phyloP scores from a whole-genome alignment of 176 grass and related monocot genomes.

The Avena insularis region DNA sequence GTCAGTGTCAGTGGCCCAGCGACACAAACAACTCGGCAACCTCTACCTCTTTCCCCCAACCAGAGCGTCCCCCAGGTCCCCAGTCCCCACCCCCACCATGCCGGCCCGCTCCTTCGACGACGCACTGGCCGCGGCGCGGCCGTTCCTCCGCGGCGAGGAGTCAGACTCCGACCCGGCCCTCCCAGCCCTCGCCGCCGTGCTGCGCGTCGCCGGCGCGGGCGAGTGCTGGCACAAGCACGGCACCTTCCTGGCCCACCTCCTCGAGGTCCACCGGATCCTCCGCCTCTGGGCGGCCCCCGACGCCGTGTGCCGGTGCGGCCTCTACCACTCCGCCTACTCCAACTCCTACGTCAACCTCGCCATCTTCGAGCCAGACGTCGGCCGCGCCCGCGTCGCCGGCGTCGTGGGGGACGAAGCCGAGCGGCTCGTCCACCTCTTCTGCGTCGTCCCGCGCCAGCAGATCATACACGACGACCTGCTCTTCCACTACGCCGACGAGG shows the following conservation, averaged over 20 bases:
- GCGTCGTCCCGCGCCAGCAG: constrained; percentile 73
- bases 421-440: constrained; percentile 92
- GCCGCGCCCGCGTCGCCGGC: constrained; percentile 44
- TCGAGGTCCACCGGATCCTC: constrained; percentile 73
- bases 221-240: constrained; percentile 99
- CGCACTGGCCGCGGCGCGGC: constrained; percentile 58
- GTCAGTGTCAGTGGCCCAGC: no score
- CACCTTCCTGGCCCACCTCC: constrained; percentile 89
- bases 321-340: constrained; percentile 95
- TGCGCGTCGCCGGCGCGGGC: constrained; percentile 64
- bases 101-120: constrained; percentile 55
- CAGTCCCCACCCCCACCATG: constrained; percentile 30
- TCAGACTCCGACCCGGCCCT: constrained; percentile 61
- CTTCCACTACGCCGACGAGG: constrained; percentile 53
- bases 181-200: constrained; percentile 54
- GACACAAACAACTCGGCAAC: no score
- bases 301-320: constrained; percentile 65
- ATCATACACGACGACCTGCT: constrained; percentile 63
- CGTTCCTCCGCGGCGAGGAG: constrained; percentile 74
- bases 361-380: constrained; percentile 77
- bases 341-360: constrained; percentile 95
- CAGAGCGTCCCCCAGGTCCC: no score
- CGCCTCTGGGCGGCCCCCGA: constrained; percentile 68
- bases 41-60: no score
- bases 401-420: constrained; percentile 61